Conservation (phyloP, 2,329 filamentous ascomycete genomes). For the Pseudogymnoascus sp. region DNA sequence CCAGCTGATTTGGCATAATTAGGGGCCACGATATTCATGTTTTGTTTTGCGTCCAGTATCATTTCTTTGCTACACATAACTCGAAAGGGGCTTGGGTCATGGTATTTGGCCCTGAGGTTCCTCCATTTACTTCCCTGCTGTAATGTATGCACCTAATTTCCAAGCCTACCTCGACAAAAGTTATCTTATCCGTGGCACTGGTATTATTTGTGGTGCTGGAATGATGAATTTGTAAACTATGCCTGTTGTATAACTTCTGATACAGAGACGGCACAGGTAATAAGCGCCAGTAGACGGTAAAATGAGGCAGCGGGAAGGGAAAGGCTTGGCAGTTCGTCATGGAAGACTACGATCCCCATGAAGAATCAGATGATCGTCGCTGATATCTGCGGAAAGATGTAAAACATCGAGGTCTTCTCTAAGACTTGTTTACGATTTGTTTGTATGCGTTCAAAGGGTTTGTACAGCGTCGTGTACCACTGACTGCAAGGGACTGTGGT, state of each 20-base stretch:
- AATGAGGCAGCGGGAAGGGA: background rate
- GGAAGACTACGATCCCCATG: background rate
- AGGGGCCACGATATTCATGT: background rate
- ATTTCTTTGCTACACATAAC: background rate
- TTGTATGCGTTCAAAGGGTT: background rate
- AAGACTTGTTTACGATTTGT: background rate
- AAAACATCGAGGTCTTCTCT: background rate
- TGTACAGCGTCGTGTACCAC: background rate
- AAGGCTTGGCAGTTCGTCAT: slow-evolving; percentile 2
- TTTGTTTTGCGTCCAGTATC: background rate
- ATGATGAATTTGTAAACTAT: background rate
- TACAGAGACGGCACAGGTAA: background rate
- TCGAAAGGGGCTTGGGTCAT: background rate
- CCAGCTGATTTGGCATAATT: background rate
- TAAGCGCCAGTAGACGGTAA: background rate
- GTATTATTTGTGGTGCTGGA: background rate
- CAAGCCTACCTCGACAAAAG: background rate
- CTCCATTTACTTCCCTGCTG: background rate
- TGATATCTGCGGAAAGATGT: background rate
- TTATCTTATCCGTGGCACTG: background rate
- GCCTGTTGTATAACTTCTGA: background rate
- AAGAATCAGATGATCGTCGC: background rate
- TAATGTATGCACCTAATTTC: background rate
- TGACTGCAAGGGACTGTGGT: background rate
- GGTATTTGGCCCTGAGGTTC: background rate